Conservation (phyloP, 2,329 filamentous ascomycete genomes). For the Ophiostoma australiae region DNA sequence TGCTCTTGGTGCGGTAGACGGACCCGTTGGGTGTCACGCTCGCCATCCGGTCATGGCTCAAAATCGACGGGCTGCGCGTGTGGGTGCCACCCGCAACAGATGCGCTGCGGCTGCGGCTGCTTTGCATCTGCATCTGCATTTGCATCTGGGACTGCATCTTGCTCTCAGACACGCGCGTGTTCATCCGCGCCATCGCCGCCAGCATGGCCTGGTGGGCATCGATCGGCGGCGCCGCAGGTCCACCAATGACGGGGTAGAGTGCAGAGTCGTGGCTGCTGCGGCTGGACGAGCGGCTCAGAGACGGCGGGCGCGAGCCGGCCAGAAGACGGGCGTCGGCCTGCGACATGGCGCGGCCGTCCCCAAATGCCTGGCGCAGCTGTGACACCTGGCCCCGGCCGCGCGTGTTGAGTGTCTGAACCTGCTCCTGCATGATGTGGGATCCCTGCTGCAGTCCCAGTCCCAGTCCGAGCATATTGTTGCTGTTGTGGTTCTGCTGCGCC, state of each 20-base stretch:
- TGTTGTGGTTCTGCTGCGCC: background rate
- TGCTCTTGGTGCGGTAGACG: background rate
- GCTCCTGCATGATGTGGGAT: background rate
- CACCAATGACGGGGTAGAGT: background rate
- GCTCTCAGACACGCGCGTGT: background rate
- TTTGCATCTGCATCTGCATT: background rate
- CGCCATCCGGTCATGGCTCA: background rate
- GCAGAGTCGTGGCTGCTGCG: slow-evolving; percentile 23
- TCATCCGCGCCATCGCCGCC: background rate
- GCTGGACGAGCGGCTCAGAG: slow-evolving; percentile 20
- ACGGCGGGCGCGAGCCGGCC: background rate
- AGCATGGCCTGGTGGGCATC: slow-evolving; percentile 14
- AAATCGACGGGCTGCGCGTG: background rate
- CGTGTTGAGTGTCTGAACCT: background rate
- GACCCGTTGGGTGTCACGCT: background rate
- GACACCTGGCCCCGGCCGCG: background rate
- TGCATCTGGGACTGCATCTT: background rate
- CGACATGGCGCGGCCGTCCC: background rate
- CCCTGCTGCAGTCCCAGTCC: background rate
- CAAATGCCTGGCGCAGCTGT: background rate
- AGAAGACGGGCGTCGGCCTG: slow-evolving; percentile 2
- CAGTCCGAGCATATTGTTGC: background rate
- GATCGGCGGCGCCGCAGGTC: background rate
- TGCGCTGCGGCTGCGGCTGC: background rate
- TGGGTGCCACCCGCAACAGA: background rate